Conservation (phyloP, 2,329 filamentous ascomycete genomes). For the Microthyrium microscopicum region DNA sequence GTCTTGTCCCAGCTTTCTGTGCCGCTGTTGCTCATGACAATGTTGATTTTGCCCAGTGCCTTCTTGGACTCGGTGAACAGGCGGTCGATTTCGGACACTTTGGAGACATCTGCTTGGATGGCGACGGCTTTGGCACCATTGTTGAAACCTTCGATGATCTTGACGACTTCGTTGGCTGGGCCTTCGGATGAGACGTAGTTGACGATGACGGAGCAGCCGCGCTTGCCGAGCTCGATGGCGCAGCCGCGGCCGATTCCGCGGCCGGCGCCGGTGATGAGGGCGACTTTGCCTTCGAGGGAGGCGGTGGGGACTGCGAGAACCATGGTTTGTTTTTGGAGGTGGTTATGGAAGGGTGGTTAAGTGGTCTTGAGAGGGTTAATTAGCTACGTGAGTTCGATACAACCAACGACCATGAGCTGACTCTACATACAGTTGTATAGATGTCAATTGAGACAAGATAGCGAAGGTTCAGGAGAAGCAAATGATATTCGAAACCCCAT, state of each 20-base stretch:
- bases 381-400: too few species aligned
- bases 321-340: constrained; percentile 16
- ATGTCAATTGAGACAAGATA: too few species aligned
- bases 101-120: constrained; percentile 42
- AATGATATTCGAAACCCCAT: too few species aligned
- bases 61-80: constrained; percentile 31
- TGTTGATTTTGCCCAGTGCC: constrained; percentile 26
- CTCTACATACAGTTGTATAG: too few species aligned
- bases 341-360: neutral
- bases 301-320: constrained; percentile 28
- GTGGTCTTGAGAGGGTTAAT: too few species aligned
- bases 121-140: constrained; percentile 36
- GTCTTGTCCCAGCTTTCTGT: constrained; percentile 53
- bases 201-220: constrained; percentile 47
- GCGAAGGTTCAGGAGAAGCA: too few species aligned
- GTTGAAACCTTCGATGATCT: constrained; percentile 27
- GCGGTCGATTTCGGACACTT: constrained; percentile 39
- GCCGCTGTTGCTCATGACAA: constrained; percentile 38
- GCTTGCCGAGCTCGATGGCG: constrained; percentile 48
- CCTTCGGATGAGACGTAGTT: constrained; percentile 43
- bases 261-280: constrained; percentile 46
- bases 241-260: constrained; percentile 52
- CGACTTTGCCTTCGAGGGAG: constrained; percentile 34
- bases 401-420: too few species aligned
- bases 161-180: constrained; percentile 31